Evolutionary conservation across 306 rosid species (phyloP).

Genomic region (Vigna radiata): DNA sequence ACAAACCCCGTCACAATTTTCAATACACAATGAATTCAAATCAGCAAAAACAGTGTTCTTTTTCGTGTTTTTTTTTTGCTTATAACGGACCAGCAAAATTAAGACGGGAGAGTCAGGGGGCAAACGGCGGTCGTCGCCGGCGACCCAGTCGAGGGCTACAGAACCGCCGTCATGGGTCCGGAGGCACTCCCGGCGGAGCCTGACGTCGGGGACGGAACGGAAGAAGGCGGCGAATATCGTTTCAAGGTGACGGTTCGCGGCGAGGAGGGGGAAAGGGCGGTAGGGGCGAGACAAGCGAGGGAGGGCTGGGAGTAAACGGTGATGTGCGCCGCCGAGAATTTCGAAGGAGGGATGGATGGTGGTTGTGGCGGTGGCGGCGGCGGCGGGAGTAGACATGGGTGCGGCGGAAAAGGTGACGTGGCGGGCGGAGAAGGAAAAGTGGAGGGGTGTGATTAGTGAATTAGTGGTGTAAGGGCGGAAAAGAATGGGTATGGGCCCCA

Average conservation of each 20-base stretch:
- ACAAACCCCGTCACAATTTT: conserved; percentile 3
- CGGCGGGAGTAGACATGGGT: conserved; percentile 35
- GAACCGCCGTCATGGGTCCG: conserved; percentile 68
- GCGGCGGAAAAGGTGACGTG: conserved; percentile 33
- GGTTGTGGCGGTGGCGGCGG: background rate
- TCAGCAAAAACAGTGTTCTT: background rate
- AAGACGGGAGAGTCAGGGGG: conserved; percentile 70
- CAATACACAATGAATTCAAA: background rate
- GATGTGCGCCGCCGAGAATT: conserved; percentile 65
- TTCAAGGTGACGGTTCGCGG: conserved; percentile 76
- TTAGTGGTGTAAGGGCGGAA: background rate
- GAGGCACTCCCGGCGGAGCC: conserved; percentile 75
- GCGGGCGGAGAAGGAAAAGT: conserved; percentile 20
- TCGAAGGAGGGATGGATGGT: conserved; percentile 67
- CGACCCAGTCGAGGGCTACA: conserved; percentile 88
- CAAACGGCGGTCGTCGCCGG: conserved; percentile 62
- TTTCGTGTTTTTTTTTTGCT: background rate
- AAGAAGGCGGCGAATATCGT: conserved; percentile 83
- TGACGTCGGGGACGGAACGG: conserved; percentile 66
- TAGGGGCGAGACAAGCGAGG: conserved; percentile 56
- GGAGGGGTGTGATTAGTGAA: conserved; percentile 35
- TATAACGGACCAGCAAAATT: conserved; percentile 71
- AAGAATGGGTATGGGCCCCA: conserved; percentile 26
- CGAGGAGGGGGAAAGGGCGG: conserved; percentile 62
- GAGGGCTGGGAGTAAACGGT: conserved; percentile 62